Percentiles rank a stretch among this genome's conserved stretches.
Conservation (phyloP, 2,329 filamentous ascomycete genomes). For the Fusarium phyllophilum region DNA sequence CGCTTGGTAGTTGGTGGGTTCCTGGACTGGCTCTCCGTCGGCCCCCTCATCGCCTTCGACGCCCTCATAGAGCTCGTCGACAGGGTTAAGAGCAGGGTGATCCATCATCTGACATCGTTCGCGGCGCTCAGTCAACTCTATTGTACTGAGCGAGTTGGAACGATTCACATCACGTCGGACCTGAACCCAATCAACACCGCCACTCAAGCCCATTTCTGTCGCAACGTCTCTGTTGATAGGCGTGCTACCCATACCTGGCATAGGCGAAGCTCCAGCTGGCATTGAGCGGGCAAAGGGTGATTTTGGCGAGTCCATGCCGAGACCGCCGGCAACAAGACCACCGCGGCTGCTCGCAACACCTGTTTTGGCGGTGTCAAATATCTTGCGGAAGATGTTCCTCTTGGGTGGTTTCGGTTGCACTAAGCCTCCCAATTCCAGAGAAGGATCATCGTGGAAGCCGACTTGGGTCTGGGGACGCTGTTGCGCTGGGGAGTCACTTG, state of each 20-base stretch:
- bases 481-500: constrained; percentile 61
- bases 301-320: constrained; percentile 57
- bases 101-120: constrained; percentile 97
- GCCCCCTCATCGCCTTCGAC: constrained; percentile 91
- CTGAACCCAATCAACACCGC: constrained; percentile 90
- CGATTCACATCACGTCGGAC: constrained; percentile 95
- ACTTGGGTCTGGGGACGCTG: constrained; percentile 73
- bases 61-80: constrained; percentile 86
- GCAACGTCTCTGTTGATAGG: constrained; percentile 61
- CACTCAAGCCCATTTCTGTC: constrained; percentile 75
- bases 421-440: constrained; percentile 80
- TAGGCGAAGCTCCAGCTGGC: constrained; percentile 53
- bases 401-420: constrained; percentile 80
- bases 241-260: constrained; percentile 54
- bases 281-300: constrained; percentile 56
- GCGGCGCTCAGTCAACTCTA: constrained; percentile 83
- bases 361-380: constrained; percentile 93
- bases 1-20: constrained; percentile 82
- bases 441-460: constrained; percentile 72
- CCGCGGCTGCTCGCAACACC: constrained; percentile 89
- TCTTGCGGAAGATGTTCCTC: constrained; percentile 93
- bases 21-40: constrained; percentile 83
- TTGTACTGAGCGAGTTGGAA: constrained; percentile 90
- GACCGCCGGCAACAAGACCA: constrained; percentile 72
- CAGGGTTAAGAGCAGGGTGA: constrained; percentile 84